Evolutionary conservation across 345 rosid species (phyloP), one percentile per base, ranked within the genome.

Genomic region (Citrus glauca): DNA sequence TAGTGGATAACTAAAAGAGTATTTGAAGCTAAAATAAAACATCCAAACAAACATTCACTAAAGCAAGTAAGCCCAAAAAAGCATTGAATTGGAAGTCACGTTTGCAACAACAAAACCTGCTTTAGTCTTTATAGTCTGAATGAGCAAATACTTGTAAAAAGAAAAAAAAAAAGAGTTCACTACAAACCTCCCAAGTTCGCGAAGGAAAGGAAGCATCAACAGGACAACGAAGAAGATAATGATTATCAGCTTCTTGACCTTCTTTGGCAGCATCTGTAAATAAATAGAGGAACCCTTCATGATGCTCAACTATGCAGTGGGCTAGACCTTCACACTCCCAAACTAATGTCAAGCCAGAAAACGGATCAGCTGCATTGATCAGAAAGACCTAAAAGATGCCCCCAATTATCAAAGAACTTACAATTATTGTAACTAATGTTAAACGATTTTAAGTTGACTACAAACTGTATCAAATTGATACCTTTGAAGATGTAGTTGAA

Each of bases 231-330:
- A 92, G 91, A 88, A 96, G 94, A 85, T 96, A 88, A 84, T 96
- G 97, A 88, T 87, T 76, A 82, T 92, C 92, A 61, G 82, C 90
- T 33, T 77, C 61, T 65, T 81, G 89, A 66, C 97, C 89, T 37
- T 86, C 88, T 78, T 77, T 88, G 59, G 94, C 76, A 68, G 98
- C 98, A 86, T 96, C 89, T 28, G 99, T 92, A 74, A 96, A 94
- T 69, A 94, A 73, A 85, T 92, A 96, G 75, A 96, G 92, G 82
- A 77, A 86, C 20, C 93, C 95, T 33, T 86, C 92, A 84, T 92
- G 99, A 88, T 96, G 99, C 91, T 94, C 98, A 66, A 94, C 84
- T 72, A 92, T 82, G 82, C 98, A 94, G 80, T 92, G 99, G 25
- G 87, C 89, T 77, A 83, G 92, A 81, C 88, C 91, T 83, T 92